Evolutionary conservation across 2,329 filamentous ascomycete species (phyloP).

Genomic region (Aureobasidium uvarum): DNA sequence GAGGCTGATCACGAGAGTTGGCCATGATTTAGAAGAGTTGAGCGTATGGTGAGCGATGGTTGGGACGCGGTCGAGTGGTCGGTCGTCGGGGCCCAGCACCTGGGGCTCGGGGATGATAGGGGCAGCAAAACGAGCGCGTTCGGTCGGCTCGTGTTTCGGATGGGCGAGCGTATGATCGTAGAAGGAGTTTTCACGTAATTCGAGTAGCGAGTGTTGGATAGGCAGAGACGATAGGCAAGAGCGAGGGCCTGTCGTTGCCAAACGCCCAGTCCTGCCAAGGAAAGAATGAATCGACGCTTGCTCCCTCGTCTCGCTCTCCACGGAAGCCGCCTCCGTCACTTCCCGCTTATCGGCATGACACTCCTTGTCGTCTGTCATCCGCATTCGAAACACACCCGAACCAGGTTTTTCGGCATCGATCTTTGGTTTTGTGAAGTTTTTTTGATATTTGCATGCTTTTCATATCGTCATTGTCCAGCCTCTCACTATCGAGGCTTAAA

Average conservation of each 20-base stretch:
- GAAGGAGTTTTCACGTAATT: neutral
- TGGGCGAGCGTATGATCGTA: neutral
- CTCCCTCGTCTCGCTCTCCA: neutral
- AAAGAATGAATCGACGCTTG: neutral
- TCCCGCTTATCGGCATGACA: neutral
- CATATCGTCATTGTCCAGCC: slow-evolving; percentile 17
- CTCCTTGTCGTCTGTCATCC: neutral
- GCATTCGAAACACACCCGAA: neutral
- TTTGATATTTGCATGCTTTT: slow-evolving; percentile 18
- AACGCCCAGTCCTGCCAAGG: neutral
- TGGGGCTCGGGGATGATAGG: slow-evolving; percentile 14
- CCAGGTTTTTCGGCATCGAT: neutral
- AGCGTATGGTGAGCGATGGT: neutral
- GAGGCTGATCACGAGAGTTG: slow-evolving; percentile 5
- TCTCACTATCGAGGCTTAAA: slow-evolving; percentile 4
- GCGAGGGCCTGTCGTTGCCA: slow-evolving; percentile 15
- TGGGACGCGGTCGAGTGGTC: slow-evolving; percentile 17
- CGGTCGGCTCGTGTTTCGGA: slow-evolving; percentile 2
- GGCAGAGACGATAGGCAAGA: slow-evolving; percentile 9
- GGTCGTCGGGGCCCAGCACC: slow-evolving; percentile 20
- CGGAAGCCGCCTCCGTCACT: slow-evolving; percentile 7
- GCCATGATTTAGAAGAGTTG: slow-evolving; percentile 17
- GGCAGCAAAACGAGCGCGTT: slow-evolving; percentile 25
- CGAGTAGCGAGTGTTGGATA: slow-evolving; percentile 20
- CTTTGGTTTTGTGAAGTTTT: neutral